Percentiles rank a stretch among this genome's conserved stretches.
These are phyloP conservation scores for Huntiella moniliformis DNA, from an alignment of 2,329 filamentous ascomycete genomes.

Conservation along the genomic window DNA sequence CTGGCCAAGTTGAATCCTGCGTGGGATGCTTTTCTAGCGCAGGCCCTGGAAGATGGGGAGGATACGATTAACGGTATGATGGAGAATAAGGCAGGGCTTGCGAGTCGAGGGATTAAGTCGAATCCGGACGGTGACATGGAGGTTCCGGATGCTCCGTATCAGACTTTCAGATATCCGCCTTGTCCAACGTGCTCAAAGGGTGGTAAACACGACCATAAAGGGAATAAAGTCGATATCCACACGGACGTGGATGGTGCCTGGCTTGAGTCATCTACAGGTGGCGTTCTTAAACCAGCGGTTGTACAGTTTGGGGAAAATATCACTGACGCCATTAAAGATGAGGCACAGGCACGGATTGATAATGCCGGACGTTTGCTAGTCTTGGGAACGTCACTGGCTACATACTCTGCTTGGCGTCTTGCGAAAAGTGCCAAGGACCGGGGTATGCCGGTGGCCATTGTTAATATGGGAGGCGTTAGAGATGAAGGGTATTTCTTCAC, in stretches of 20 bases:
- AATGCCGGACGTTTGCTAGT: conserved; percentile 56
- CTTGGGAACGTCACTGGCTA: conserved; percentile 77
- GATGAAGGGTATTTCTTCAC: conserved; percentile 58
- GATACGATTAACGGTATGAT: conserved; percentile 5
- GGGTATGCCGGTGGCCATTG: conserved; percentile 67
- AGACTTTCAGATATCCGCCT: conserved; percentile 75
- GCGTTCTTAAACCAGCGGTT: conserved; percentile 79
- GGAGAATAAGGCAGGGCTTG: conserved; percentile 46
- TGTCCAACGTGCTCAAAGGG: conserved; percentile 63
- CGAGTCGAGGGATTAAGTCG: conserved; percentile 51
- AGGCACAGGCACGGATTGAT: conserved; percentile 66
- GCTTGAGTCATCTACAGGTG: conserved; percentile 44
- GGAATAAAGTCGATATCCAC: conserved; percentile 30
- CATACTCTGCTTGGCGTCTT: conserved; percentile 85
- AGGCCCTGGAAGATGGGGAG: conserved; percentile 44
- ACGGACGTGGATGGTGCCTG: conserved; percentile 60
- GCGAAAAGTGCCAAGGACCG: conserved; percentile 66
- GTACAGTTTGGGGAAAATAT: conserved; percentile 96
- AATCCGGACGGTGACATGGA: conserved; percentile 95
- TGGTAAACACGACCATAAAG: neutral
- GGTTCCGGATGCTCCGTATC: conserved; percentile 69
- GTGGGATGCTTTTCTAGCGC: conserved; percentile 60
- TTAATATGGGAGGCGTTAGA: conserved; percentile 73
- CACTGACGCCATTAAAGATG: conserved; percentile 43
- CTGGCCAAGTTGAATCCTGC: conserved; percentile 65